These are phyloP conservation scores for Leersia perrieri DNA, from an alignment of 176 grass and related monocot genomes.

Conservation along the genomic window DNA sequence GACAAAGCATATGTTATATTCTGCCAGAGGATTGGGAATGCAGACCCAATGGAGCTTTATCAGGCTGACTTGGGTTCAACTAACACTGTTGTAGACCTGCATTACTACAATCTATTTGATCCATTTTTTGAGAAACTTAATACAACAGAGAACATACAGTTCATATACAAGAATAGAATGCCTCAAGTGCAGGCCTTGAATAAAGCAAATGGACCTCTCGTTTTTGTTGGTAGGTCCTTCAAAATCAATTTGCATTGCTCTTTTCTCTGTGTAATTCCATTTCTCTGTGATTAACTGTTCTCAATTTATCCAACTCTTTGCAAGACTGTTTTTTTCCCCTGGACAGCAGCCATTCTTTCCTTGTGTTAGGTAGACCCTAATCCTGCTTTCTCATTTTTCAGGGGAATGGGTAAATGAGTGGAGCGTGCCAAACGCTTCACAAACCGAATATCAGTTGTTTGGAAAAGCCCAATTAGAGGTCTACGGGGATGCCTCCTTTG, in stretches of 20 bases:
- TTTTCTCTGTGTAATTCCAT: neutral
- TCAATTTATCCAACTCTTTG: neutral
- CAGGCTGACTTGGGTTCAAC: conserved; percentile 58
- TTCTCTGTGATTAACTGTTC: neutral
- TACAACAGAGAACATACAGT: conserved; percentile 71
- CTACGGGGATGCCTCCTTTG: conserved; percentile 79
- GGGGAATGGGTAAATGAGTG: conserved; percentile 99
- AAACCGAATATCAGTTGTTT: conserved; percentile 70
- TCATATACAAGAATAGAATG: conserved; percentile 56
- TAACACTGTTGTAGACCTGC: conserved; percentile 76
- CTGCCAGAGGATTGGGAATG: conserved; percentile 88
- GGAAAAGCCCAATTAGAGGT: conserved; percentile 76
- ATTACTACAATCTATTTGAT: conserved; percentile 92
- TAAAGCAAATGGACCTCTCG: conserved; percentile 70
- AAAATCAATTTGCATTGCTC: neutral
- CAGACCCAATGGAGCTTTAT: conserved; percentile 83
- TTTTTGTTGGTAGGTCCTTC: conserved; percentile 68
- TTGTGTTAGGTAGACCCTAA: neutral
- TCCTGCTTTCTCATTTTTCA: conserved; percentile 32
- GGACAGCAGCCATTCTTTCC: neutral
- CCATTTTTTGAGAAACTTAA: conserved; percentile 61
- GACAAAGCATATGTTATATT: conserved; percentile 74
- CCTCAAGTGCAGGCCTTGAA: conserved; percentile 64
- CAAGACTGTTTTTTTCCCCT: neutral
- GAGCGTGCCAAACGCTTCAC: conserved; percentile 62